These are phyloP conservation scores for Allium sativum DNA, from an alignment of 106 monocot species.

Conservation along the genomic window DNA sequence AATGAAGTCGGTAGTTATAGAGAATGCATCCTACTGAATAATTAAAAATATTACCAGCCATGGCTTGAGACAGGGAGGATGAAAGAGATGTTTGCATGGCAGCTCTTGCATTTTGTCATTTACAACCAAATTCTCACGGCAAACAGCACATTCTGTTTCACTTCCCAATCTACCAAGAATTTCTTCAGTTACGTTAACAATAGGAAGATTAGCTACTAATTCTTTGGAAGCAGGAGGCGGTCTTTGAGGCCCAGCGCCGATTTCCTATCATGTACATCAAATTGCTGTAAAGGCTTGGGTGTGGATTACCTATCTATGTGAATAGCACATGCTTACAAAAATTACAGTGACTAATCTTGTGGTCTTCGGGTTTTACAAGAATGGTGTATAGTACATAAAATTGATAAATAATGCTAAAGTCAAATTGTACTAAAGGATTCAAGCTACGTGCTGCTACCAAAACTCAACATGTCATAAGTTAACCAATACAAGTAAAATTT, in stretches of 20 bases:
- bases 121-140: conserved; percentile 65
- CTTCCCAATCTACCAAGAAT: conserved; percentile 53
- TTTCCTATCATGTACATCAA: conserved; percentile 30
- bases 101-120: conserved; percentile 95
- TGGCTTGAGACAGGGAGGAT: conserved; percentile 87
- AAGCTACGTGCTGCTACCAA: too few species aligned
- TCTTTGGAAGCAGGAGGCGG: conserved; percentile 92
- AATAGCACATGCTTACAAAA: too few species aligned
- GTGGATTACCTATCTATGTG: too few species aligned
- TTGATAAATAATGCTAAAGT: too few species aligned
- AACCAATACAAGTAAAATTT: too few species aligned
- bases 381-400: too few species aligned
- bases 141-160: conserved; percentile 85
- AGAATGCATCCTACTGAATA: too few species aligned
- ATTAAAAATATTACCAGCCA: conserved; percentile 67
- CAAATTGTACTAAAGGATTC: too few species aligned
- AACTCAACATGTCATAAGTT: too few species aligned
- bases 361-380: too few species aligned
- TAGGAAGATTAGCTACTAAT: conserved; percentile 77
- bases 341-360: too few species aligned
- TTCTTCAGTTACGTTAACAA: conserved; percentile 67
- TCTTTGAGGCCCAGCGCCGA: conserved; percentile 50
- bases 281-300: neutral
- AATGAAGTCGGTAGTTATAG: too few species aligned
- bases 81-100: conserved; percentile 97